These are phyloP conservation scores for Spencermartinsiella ligniputridi DNA, from an alignment of 1,139 yeast species.

Conservation along the genomic window DNA sequence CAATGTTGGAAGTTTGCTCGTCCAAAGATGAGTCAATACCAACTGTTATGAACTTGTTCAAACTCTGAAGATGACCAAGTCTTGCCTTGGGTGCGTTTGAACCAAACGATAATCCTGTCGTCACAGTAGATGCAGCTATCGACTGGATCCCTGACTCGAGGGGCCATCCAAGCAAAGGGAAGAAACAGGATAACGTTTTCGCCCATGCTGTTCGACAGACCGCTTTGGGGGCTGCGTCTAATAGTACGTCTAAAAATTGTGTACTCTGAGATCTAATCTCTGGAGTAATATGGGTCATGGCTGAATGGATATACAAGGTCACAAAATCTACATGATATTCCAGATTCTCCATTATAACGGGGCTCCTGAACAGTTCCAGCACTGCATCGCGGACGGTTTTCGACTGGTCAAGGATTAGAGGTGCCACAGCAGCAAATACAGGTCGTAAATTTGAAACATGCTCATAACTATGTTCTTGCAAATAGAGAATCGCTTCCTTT, in stretches of 20 bases:
- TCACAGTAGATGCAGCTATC: slow-evolving; percentile 27
- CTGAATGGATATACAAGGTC: slow-evolving; percentile 75
- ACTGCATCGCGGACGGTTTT: slow-evolving; percentile 60
- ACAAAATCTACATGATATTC: slow-evolving; percentile 54
- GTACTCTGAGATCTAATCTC: slow-evolving; percentile 70
- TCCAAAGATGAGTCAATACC: slow-evolving; percentile 24
- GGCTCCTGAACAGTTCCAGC: slow-evolving; percentile 47
- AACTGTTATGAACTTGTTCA: slow-evolving; percentile 24
- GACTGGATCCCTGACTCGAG: slow-evolving; percentile 16
- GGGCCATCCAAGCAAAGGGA: slow-evolving; percentile 41
- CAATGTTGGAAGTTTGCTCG: slow-evolving; percentile 9
- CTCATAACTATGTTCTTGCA: slow-evolving; percentile 21
- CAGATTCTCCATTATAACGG: slow-evolving; percentile 11
- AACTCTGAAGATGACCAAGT: slow-evolving; percentile 29
- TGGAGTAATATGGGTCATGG: slow-evolving; percentile 88
- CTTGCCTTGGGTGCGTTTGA: slow-evolving; percentile 30
- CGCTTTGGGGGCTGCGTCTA: slow-evolving; percentile 36
- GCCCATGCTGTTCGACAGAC: slow-evolving; percentile 34
- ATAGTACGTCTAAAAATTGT: slow-evolving; percentile 51
- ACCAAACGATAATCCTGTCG: slow-evolving; percentile 33
- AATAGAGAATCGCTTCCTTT: slow-evolving; percentile 57
- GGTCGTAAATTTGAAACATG: slow-evolving; percentile 44
- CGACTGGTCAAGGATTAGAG: slow-evolving; percentile 58
- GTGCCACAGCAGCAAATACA: slow-evolving; percentile 52
- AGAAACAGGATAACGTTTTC: slow-evolving; percentile 34